phyloP scores from a whole-genome alignment of 495 filamentous ascomycete genomes.

The Penicillium steckii region DNA sequence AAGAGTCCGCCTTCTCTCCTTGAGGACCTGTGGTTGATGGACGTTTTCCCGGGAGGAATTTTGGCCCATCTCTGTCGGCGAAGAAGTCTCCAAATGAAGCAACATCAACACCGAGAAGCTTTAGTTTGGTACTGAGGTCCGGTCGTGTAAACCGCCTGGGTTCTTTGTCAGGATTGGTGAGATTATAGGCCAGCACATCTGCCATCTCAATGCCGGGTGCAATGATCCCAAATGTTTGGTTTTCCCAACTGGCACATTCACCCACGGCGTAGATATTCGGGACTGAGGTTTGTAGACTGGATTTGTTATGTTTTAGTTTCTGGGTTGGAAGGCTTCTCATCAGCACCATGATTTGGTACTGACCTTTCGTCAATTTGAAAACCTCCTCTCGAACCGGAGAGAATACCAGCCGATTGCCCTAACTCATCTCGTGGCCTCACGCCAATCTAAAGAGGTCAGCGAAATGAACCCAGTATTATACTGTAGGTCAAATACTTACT shows the following conservation, averaged over 20 bases:
- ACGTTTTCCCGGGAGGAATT: slow-evolving; percentile 61
- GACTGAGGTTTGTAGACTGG: slow-evolving; percentile 67
- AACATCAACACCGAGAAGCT: slow-evolving; percentile 90
- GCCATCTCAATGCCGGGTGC: slow-evolving; percentile 97
- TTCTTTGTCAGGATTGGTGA: slow-evolving; percentile 78
- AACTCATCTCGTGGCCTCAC: slow-evolving; percentile 83
- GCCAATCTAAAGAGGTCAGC: slow-evolving; percentile 56
- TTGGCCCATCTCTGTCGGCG: slow-evolving; percentile 85
- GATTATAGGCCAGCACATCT: slow-evolving; percentile 91
- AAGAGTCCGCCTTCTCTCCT: slow-evolving; percentile 43
- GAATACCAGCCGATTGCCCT: slow-evolving; percentile 67
- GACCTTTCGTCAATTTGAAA: slow-evolving; percentile 69
- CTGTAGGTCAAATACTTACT: slow-evolving; percentile 36
- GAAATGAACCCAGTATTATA: not conserved
- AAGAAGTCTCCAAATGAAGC: slow-evolving; percentile 98
- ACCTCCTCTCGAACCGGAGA: slow-evolving; percentile 71
- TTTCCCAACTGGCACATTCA: slow-evolving; percentile 94
- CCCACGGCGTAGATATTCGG: slow-evolving; percentile 86
- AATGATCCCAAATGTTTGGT: slow-evolving; percentile 90
- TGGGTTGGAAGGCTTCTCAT: too few relatives aligned
- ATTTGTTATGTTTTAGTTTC: not conserved
- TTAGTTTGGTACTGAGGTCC: slow-evolving; percentile 91
- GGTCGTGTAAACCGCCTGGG: slow-evolving; percentile 76
- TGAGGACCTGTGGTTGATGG: slow-evolving; percentile 21
- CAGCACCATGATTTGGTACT: not conserved